Conservation (phyloP, 2,329 filamentous ascomycete species). For the Aspergillus quadricinctus region DNA sequence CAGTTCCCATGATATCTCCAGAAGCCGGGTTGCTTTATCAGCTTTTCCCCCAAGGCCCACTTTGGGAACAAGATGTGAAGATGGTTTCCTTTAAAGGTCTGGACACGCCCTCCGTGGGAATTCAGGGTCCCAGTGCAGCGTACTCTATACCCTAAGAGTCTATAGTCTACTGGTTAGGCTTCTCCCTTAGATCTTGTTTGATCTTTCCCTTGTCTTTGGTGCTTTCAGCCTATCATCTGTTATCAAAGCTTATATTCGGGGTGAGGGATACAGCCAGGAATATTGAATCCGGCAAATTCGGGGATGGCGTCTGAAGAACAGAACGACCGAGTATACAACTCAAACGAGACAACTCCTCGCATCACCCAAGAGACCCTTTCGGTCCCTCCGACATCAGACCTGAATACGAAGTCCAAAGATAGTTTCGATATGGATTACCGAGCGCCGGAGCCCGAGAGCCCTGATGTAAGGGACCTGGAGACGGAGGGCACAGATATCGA, state of each 20-base stretch:
- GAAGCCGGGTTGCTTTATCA: not conserved
- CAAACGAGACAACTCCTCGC: slow-evolving; percentile 3
- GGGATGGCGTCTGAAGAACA: slow-evolving; percentile 1
- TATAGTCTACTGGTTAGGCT: not conserved
- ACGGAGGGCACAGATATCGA: slow-evolving; percentile 11
- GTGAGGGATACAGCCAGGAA: not conserved
- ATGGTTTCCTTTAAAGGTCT: not conserved
- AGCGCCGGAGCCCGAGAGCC: slow-evolving; percentile 3
- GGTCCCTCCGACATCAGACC: slow-evolving; percentile 6
- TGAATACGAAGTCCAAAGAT: slow-evolving; percentile 10
- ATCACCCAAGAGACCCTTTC: slow-evolving; percentile 3
- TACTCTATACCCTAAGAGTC: not conserved
- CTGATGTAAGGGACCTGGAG: slow-evolving; percentile 5
- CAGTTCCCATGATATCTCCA: not conserved
- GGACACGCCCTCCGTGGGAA: not conserved
- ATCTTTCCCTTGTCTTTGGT: not conserved
- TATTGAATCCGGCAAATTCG: not conserved
- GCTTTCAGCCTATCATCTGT: not conserved
- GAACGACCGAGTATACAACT: slow-evolving; percentile 1
- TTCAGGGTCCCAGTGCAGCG: not conserved
- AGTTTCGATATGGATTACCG: slow-evolving; percentile 2
- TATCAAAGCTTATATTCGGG: not conserved
- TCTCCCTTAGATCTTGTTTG: not conserved
- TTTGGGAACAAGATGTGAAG: not conserved
- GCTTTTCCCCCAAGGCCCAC: not conserved